These are phyloP conservation scores for Apiospora aurea DNA, from an alignment of 2,329 filamentous ascomycete species.

Conservation along the genomic window DNA sequence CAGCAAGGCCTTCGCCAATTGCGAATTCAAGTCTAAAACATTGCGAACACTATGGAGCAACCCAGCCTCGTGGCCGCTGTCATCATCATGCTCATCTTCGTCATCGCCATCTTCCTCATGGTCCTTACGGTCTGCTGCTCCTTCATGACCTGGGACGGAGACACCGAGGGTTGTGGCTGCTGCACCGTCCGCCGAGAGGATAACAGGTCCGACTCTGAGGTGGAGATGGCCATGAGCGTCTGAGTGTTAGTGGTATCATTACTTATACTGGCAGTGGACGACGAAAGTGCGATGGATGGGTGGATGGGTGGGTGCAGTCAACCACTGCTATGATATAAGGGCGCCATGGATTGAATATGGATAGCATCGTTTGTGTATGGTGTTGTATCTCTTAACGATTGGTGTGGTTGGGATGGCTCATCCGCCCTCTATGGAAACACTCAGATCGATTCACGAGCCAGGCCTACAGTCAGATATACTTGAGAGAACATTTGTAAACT, in stretches of 20 bases:
- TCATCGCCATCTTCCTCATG: slow-evolving; percentile 20
- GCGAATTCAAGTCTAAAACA: too few relatives aligned
- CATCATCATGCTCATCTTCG: slow-evolving; percentile 7
- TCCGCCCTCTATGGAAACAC: neutral
- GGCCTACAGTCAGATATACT: neutral
- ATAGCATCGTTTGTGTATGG: too few relatives aligned
- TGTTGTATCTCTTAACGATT: neutral
- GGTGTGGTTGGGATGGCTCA: neutral
- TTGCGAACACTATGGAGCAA: too few relatives aligned
- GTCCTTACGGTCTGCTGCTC: neutral
- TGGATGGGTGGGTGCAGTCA: neutral
- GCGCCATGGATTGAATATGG: neutral
- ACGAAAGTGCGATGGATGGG: neutral
- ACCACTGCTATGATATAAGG: neutral
- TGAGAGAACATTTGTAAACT: too few relatives aligned
- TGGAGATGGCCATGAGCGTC: slow-evolving; percentile 10
- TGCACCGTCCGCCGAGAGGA: slow-evolving; percentile 10
- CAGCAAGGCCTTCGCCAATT: too few relatives aligned
- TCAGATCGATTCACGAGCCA: neutral
- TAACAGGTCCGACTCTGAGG: slow-evolving; percentile 5
- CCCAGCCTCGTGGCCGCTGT: neutral
- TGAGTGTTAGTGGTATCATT: neutral
- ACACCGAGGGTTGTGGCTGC: slow-evolving; percentile 6
- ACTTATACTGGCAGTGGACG: neutral
- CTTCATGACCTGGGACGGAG: slow-evolving; percentile 20